Percentiles rank a stretch among this genome's conserved stretches.
Evolutionary conservation across 2,329 filamentous ascomycete genomes (phyloP).

Genomic region (Penicillium sp.): DNA sequence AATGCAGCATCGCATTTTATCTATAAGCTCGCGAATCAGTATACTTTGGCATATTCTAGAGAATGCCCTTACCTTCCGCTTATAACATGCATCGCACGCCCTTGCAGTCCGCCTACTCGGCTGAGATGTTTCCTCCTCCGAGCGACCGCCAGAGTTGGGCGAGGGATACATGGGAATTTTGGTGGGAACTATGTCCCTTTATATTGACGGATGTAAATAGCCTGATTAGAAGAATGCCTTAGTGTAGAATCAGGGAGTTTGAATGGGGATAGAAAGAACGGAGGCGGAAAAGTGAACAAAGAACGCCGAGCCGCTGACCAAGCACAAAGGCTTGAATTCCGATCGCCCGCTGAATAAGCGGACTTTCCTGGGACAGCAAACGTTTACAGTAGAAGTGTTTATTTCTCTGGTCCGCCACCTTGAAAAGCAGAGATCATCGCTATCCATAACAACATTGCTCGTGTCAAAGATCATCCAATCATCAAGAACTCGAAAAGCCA

Average conservation of each 20-base stretch:
- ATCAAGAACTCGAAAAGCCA: background rate
- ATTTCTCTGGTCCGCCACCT: background rate
- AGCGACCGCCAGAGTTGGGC: conserved; percentile 22
- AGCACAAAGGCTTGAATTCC: background rate
- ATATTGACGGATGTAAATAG: background rate
- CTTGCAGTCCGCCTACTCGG: conserved; percentile 35
- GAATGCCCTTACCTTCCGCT: conserved; percentile 48
- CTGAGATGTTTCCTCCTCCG: conserved; percentile 26
- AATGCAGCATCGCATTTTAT: conserved; percentile 56
- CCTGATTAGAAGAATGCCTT: background rate
- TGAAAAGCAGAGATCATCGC: background rate
- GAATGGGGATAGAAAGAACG: background rate
- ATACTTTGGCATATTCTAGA: background rate
- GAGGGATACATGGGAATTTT: conserved; percentile 23
- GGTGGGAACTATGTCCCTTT: background rate
- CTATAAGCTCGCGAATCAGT: conserved; percentile 31
- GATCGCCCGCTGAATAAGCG: conserved; percentile 6
- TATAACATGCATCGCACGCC: conserved; percentile 58
- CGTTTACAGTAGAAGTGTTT: background rate
- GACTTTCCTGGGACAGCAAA: background rate
- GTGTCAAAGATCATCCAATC: background rate
- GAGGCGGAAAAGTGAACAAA: background rate
- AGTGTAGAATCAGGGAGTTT: background rate
- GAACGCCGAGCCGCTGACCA: background rate
- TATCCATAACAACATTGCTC: background rate